phyloP scores from a whole-genome alignment of 177 flowering plant genomes.

The Tripterygium wilfordii region DNA sequence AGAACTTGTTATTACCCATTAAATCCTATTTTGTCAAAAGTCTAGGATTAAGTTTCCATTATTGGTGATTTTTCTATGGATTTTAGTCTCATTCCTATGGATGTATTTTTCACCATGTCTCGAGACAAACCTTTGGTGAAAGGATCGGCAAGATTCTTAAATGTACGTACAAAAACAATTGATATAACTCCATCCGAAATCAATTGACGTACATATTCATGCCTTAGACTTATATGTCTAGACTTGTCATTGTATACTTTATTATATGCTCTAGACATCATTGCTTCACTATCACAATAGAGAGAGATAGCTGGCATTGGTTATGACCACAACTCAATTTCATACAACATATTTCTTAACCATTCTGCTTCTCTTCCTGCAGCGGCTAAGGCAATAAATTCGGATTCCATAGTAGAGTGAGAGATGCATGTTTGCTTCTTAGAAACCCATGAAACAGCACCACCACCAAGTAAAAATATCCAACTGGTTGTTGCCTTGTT shows the following conservation, averaged over 20 bases:
- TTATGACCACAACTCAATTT: background rate
- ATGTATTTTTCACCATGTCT: background rate
- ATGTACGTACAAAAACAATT: background rate
- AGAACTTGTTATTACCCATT: conserved; percentile 3
- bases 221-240: conserved; percentile 1
- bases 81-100: background rate
- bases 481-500: background rate
- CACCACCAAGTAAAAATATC: background rate
- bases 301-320: background rate
- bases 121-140: background rate
- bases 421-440: conserved; percentile 3
- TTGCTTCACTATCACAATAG: background rate
- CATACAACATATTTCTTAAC: too few species aligned
- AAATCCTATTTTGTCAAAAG: background rate
- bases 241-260: conserved; percentile 1
- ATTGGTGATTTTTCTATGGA: background rate
- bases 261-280: background rate
- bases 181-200: background rate
- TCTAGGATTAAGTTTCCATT: background rate
- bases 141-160: too few species aligned
- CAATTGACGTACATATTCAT: background rate
- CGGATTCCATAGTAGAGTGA: conserved; percentile 2
- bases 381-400: conserved; percentile 1
- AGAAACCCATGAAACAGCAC: conserved; percentile 4
- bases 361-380: background rate